Percentiles rank a stretch among this genome's conserved stretches.
phyloP scores from a whole-genome alignment of 176 grass and related monocot species.

The Leersia perrieri region DNA sequence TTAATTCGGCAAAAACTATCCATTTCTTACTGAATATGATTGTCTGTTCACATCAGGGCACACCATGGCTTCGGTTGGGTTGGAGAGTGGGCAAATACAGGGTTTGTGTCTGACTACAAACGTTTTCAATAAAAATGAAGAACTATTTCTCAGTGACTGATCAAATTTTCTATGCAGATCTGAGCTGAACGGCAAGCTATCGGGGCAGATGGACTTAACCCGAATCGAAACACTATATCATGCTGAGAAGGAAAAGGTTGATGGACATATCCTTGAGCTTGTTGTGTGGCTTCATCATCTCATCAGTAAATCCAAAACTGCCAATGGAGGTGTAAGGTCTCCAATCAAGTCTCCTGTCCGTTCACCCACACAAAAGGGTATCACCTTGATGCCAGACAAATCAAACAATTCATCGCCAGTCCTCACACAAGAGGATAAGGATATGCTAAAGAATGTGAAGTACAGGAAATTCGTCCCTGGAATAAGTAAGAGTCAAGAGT shows the following conservation, averaged over 20 bases:
- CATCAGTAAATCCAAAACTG: constrained; percentile 65
- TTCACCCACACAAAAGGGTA: constrained; percentile 56
- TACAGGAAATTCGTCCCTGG: constrained; percentile 75
- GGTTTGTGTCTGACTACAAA: constrained; percentile 53
- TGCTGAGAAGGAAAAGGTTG: constrained; percentile 84
- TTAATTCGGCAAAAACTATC: constrained; percentile 1
- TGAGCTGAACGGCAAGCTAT: constrained; percentile 57
- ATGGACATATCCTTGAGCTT: constrained; percentile 78
- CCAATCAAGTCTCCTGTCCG: constrained; percentile 84
- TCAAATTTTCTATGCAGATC: constrained; percentile 47
- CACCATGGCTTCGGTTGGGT: constrained; percentile 96
- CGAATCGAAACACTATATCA: constrained; percentile 84
- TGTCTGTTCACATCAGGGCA: constrained; percentile 65
- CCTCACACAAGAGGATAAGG: constrained; percentile 80
- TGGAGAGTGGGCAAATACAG: constrained; percentile 95
- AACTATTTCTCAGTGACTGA: constrained; percentile 6
- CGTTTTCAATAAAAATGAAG: constrained; percentile 20
- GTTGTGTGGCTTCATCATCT: constrained; percentile 91
- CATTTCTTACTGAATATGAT: constrained; percentile 31
- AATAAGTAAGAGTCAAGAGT: constrained; percentile 98
- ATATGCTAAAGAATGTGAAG: constrained; percentile 84
- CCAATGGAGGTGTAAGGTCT: constrained; percentile 62
- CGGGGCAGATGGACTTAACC: constrained; percentile 58
- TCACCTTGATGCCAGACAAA: constrained; percentile 29
- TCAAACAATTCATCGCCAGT: constrained; percentile 44